Evolutionary conservation across 73 alveolate species (phyloP).

Genomic region (Paramecium bursaria): DNA sequence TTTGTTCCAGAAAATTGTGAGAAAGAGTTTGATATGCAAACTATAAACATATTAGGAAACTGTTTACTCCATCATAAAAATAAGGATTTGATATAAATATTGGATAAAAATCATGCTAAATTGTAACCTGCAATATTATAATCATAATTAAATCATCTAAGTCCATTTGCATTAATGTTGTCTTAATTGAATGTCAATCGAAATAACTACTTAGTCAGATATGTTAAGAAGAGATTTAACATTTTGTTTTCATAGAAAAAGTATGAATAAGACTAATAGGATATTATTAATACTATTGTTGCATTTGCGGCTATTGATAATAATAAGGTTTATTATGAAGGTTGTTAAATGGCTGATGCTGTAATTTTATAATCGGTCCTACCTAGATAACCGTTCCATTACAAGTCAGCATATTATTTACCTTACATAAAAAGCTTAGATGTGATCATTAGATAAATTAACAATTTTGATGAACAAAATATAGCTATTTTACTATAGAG

Average conservation of each 20-base stretch:
- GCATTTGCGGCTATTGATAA: not conserved
- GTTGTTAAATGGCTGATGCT: not conserved
- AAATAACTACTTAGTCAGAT: not conserved
- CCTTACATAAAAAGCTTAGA: slow-evolving; percentile 12
- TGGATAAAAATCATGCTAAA: not conserved
- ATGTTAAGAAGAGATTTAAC: slow-evolving; percentile 17
- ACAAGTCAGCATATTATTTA: slow-evolving; percentile 21
- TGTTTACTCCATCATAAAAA: not conserved
- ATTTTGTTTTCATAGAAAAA: not conserved
- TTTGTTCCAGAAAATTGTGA: not conserved
- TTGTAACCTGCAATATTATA: slow-evolving; percentile 11
- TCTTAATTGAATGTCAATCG: slow-evolving; percentile 11
- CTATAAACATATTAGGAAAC: not conserved
- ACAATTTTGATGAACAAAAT: not conserved
- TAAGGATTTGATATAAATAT: not conserved
- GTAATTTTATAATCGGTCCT: not conserved
- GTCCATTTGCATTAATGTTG: slow-evolving; percentile 12
- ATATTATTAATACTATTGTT: slow-evolving; percentile 7
- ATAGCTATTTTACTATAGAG: slow-evolving; percentile 8
- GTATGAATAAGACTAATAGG: slow-evolving; percentile 33
- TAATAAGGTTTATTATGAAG: slow-evolving; percentile 5
- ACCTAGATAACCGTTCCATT: not conserved
- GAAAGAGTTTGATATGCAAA: slow-evolving; percentile 6
- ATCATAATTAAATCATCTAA: slow-evolving; percentile 26
- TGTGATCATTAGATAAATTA: not conserved